phyloP scores from a whole-genome alignment of 371 early-diverging fungal species.

The Mortierella sp. region DNA sequence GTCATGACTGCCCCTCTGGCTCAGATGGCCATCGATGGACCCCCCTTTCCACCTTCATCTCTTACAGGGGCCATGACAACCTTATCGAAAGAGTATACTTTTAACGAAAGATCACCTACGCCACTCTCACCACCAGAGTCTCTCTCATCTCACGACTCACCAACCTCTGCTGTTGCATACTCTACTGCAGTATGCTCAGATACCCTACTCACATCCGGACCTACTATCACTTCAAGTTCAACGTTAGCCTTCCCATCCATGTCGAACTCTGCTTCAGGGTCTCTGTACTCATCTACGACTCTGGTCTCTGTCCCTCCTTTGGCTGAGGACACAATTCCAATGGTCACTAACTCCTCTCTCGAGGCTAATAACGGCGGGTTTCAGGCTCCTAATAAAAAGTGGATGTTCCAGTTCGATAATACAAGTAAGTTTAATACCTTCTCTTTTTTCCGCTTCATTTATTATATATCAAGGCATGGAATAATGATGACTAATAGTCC shows the following conservation, averaged over 20 bases:
- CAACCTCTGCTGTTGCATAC: constrained; percentile 3
- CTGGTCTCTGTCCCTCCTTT: constrained; percentile 13
- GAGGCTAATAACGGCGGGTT: neutral
- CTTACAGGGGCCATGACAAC: neutral
- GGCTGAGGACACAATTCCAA: constrained; percentile 26
- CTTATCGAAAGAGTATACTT: neutral
- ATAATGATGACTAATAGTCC: constrained; percentile 21
- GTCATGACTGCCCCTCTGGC: constrained; percentile 9
- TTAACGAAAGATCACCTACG: constrained; percentile 4
- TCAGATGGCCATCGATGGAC: neutral
- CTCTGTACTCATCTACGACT: constrained; percentile 4
- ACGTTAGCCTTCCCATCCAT: neutral
- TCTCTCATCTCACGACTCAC: neutral
- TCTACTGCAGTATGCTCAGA: neutral
- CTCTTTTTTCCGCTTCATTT: neutral
- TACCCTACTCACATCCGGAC: neutral
- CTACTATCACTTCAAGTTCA: constrained; percentile 2
- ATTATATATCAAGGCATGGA: neutral
- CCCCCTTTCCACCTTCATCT: neutral
- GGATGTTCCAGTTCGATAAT: neutral
- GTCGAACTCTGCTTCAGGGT: constrained; percentile 5
- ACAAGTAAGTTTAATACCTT: constrained; percentile 3
- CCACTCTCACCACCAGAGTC: constrained; percentile 11
- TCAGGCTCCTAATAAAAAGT: neutral
- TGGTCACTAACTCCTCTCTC: neutral